A percentile compares a stretch with the other conserved stretches of the same genome.
Conservation (phyloP, 2,329 filamentous ascomycete genomes). For the Cyclaneusma minus region DNA sequence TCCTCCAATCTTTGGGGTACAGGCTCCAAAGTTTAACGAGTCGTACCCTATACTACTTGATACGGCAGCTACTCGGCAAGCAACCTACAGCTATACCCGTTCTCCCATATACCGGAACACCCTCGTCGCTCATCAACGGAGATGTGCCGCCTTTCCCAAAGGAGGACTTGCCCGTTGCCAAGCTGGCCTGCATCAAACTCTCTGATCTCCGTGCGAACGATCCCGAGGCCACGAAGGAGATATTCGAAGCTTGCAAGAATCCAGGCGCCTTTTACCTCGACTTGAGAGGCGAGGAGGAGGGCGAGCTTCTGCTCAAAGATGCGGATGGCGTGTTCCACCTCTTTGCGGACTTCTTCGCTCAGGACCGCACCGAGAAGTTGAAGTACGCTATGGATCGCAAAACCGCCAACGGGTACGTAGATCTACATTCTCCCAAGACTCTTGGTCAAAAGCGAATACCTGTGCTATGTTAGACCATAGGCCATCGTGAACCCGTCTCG, state of each 20-base stretch:
- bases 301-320: slow-evolving; percentile 10
- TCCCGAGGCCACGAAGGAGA: slow-evolving; percentile 5
- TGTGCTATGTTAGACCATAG: no score
- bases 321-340: slow-evolving; percentile 9
- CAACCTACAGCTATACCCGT: no score
- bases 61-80: no score
- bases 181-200: slow-evolving; percentile 10
- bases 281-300: slow-evolving; percentile 7
- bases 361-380: slow-evolving; percentile 33
- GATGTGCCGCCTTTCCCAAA: slow-evolving; percentile 9
- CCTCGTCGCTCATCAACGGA: no score
- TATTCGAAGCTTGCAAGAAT: slow-evolving; percentile 11
- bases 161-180: slow-evolving; percentile 9
- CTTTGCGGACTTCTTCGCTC: slow-evolving; percentile 14
- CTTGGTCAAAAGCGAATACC: no score
- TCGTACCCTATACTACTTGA: no score
- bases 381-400: slow-evolving; percentile 39
- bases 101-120: no score
- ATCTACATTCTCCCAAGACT: no score
- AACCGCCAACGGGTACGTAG: no score
- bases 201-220: slow-evolving; percentile 4
- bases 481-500: no score
- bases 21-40: no score
- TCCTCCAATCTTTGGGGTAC: no score
- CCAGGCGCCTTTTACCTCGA: slow-evolving; percentile 16